A percentile compares a stretch with the other conserved stretches of the same genome.
Evolutionary conservation across 1,139 yeast species (phyloP).

Genomic region (Blastobotrys ciferrii): DNA sequence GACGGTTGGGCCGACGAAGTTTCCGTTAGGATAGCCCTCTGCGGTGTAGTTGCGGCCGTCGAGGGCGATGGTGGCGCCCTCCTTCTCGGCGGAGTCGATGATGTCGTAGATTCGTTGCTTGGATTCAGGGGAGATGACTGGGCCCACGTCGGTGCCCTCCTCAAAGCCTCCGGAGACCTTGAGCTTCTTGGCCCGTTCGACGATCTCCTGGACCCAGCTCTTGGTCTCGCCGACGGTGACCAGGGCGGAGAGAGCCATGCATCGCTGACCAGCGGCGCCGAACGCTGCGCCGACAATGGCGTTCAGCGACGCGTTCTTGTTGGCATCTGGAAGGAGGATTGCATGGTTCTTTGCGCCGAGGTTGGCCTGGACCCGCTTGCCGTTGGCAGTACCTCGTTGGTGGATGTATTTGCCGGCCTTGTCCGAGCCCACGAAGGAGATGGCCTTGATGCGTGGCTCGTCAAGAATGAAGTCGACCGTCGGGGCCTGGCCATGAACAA

Average conservation of each 20-base stretch:
- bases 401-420: slow-evolving; percentile 74
- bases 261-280: slow-evolving; percentile 85
- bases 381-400: slow-evolving; percentile 63
- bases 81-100: slow-evolving; percentile 53
- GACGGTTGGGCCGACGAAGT: slow-evolving; percentile 73
- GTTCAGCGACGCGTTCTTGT: slow-evolving; percentile 61
- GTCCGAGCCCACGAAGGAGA: slow-evolving; percentile 77
- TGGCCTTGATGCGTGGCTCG: slow-evolving; percentile 75
- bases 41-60: slow-evolving; percentile 62
- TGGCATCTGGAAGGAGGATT: slow-evolving; percentile 71
- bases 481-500: slow-evolving; percentile 74
- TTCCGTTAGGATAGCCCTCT: slow-evolving; percentile 59
- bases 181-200: slow-evolving; percentile 56
- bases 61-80: slow-evolving; percentile 56
- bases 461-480: slow-evolving; percentile 73
- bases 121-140: slow-evolving; percentile 63
- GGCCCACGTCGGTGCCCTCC: slow-evolving; percentile 62
- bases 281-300: slow-evolving; percentile 76
- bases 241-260: slow-evolving; percentile 77
- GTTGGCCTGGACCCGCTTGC: slow-evolving; percentile 76
- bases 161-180: slow-evolving; percentile 69
- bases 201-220: slow-evolving; percentile 63
- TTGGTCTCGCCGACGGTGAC: slow-evolving; percentile 72
- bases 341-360: slow-evolving; percentile 79
- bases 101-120: slow-evolving; percentile 54